Conservation (phyloP, 108 stramenopile genomes). For the Parietichytrium sp. region DNA sequence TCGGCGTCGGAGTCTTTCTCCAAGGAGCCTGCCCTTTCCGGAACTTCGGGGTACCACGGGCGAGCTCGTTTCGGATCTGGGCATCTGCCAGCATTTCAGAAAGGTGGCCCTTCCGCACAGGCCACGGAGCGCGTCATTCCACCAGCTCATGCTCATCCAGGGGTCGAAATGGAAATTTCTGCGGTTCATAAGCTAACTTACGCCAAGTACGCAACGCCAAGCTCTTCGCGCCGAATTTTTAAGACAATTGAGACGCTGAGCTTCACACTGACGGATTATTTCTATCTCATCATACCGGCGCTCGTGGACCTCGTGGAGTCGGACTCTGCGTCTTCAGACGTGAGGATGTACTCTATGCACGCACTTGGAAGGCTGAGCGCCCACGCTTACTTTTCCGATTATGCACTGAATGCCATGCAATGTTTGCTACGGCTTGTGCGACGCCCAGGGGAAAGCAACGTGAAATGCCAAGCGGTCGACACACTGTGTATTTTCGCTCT, state of each 20-base stretch:
- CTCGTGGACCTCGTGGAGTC: constrained; percentile 65
- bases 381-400: constrained; percentile 15
- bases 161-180: too few species aligned
- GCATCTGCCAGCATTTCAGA: too few species aligned
- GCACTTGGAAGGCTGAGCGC: constrained; percentile 7
- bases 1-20: neutral
- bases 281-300: constrained; percentile 78
- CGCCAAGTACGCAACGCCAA: neutral
- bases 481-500: constrained; percentile 28
- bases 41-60: neutral
- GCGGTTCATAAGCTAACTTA: neutral
- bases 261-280: constrained; percentile 69
- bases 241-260: constrained; percentile 65
- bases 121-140: neutral
- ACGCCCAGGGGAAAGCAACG: neutral
- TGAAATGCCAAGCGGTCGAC: constrained; percentile 36
- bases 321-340: neutral
- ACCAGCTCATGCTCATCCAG: too few species aligned
- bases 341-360: constrained; percentile 1
- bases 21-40: neutral
- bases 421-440: neutral
- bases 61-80: too few species aligned
- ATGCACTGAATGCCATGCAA: constrained; percentile 7
- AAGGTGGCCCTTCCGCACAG: neutral
- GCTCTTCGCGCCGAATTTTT: constrained; percentile 55